Conservation (phyloP, 345 rosid species). For the Citrus medica region DNA sequence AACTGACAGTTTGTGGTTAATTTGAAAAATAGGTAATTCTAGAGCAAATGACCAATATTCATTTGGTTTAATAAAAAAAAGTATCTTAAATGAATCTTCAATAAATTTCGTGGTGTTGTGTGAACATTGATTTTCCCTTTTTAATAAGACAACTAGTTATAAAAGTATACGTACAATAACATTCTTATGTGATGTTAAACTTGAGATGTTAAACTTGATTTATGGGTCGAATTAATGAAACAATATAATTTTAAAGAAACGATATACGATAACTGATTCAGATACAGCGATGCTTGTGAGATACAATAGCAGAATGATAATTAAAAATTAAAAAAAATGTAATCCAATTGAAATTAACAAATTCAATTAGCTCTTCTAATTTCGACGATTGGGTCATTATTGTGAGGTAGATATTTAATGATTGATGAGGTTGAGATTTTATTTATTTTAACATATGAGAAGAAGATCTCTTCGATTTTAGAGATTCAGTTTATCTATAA, state of each 20-base stretch:
- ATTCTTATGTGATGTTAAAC: too few relatives aligned
- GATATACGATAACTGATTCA: neutral
- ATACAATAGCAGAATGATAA: neutral
- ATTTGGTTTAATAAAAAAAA: neutral
- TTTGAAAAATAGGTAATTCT: too few relatives aligned
- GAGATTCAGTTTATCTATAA: neutral
- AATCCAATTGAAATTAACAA: neutral
- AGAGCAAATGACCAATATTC: too few relatives aligned
- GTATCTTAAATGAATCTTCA: neutral
- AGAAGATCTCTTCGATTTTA: conserved; percentile 1
- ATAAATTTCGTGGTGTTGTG: neutral
- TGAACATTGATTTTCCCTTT: neutral
- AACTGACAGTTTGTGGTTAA: too few relatives aligned
- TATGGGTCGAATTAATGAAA: too few relatives aligned
- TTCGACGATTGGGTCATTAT: neutral
- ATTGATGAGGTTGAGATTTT: neutral
- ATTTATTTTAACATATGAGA: neutral
- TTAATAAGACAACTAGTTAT: neutral
- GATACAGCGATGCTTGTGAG: neutral
- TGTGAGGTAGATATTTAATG: neutral
- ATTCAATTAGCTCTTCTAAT: neutral
- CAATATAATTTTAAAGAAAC: too few relatives aligned
- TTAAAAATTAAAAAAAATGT: neutral
- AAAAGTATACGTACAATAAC: neutral
- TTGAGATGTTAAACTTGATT: too few relatives aligned